Evolutionary conservation across 352 stramenopile genomes (phyloP).

Genomic region (Plasmopara viticola): DNA sequence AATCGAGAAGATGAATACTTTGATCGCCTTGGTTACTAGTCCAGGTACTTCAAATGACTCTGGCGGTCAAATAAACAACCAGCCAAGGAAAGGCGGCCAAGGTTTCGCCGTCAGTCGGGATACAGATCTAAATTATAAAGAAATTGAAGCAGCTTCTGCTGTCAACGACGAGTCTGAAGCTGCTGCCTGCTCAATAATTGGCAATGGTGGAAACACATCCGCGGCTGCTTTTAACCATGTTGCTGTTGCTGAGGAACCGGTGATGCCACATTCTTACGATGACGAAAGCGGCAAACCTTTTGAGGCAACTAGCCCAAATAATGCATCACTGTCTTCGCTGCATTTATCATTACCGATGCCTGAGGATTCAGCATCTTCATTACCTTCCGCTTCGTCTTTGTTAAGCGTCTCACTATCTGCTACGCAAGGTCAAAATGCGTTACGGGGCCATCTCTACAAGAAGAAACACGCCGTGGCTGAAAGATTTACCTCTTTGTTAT

Average conservation of each 20-base stretch:
- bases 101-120: no score
- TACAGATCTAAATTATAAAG: no score
- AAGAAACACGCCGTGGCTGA: constrained; percentile 8
- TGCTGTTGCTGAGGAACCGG: background rate
- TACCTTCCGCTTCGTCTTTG: background rate
- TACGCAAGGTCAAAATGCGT: constrained; percentile 1
- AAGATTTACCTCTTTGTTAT: constrained; percentile 16
- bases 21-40: background rate
- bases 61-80: background rate
- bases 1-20: background rate
- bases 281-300: constrained; percentile 13
- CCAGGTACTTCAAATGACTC: constrained; percentile 1
- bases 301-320: background rate
- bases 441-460: constrained; percentile 11
- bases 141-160: background rate
- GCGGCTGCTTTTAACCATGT: background rate
- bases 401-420: background rate
- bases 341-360: constrained; percentile 11
- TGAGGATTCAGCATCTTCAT: constrained; percentile 1
- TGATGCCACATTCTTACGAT: constrained; percentile 8
- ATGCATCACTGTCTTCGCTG: constrained; percentile 10
- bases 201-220: constrained; percentile 1
- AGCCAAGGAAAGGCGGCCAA: no score
- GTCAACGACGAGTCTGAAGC: constrained; percentile 2
- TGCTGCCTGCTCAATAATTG: constrained; percentile 3